phyloP scores from a whole-genome alignment of 2,329 filamentous ascomycete species.

The Leptographium flavum region DNA sequence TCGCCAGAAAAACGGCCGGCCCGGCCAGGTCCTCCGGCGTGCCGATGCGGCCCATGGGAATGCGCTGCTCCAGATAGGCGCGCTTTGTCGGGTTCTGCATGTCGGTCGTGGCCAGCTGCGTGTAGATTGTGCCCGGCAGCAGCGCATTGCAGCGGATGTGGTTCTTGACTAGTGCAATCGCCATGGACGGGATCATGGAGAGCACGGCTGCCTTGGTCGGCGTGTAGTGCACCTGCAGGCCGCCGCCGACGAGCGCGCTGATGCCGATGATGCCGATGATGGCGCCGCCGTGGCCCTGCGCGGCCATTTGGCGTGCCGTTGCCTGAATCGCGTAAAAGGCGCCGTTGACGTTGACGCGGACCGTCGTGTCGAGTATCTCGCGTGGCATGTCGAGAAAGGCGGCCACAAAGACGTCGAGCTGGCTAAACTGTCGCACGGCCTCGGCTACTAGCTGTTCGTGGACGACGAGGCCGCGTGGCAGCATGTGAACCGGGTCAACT shows the following conservation, averaged over 20 bases:
- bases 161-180: constrained; percentile 52
- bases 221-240: constrained; percentile 55
- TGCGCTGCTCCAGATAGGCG: constrained; percentile 51
- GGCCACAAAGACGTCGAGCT: too few relatives aligned
- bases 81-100: constrained; percentile 47
- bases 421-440: too few relatives aligned
- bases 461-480: too few relatives aligned
- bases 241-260: constrained; percentile 48
- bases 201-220: constrained; percentile 58
- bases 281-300: constrained; percentile 52
- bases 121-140: constrained; percentile 55
- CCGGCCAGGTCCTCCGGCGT: constrained; percentile 50
- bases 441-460: too few relatives aligned
- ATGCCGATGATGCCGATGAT: constrained; percentile 42
- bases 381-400: too few relatives aligned
- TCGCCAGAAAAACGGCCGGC: constrained; percentile 57
- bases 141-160: constrained; percentile 56
- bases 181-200: constrained; percentile 54
- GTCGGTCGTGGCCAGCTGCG: constrained; percentile 56
- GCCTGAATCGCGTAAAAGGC: constrained; percentile 84
- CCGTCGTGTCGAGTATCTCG: too few relatives aligned
- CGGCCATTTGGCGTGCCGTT: constrained; percentile 71
- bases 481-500: too few relatives aligned
- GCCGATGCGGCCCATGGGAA: constrained; percentile 49
- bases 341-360: constrained; percentile 78